Conservation (phyloP, 306 rosid genomes). For the Quercus alba region DNA sequence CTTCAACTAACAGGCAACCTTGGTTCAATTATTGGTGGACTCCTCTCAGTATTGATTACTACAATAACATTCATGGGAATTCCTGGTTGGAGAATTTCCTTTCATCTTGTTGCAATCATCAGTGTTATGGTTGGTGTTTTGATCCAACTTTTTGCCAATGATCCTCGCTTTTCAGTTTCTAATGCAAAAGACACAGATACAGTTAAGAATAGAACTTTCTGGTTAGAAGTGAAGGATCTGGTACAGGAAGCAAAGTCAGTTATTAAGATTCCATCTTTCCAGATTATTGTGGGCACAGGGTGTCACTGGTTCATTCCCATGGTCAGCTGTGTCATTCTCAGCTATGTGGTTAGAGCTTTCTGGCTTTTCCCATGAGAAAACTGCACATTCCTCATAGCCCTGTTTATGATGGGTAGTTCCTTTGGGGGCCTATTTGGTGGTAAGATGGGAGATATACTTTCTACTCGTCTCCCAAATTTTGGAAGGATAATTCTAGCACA, state of each 20-base stretch:
- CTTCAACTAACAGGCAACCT: slow-evolving; percentile 82
- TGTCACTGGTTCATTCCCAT: slow-evolving; percentile 85
- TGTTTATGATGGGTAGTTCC: slow-evolving; percentile 68
- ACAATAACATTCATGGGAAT: slow-evolving; percentile 72
- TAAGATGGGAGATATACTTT: slow-evolving; percentile 76
- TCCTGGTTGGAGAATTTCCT: slow-evolving; percentile 91
- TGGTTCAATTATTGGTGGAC: slow-evolving; percentile 84
- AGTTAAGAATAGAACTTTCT: slow-evolving; percentile 37
- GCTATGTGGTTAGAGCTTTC: slow-evolving; percentile 96
- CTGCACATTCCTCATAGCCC: slow-evolving; percentile 69
- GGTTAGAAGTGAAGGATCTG: slow-evolving; percentile 64
- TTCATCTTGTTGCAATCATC: slow-evolving; percentile 74
- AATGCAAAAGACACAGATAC: slow-evolving; percentile 22
- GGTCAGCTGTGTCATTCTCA: slow-evolving; percentile 85
- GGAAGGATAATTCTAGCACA: slow-evolving; percentile 88
- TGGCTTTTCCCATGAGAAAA: slow-evolving; percentile 72
- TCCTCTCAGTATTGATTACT: slow-evolving; percentile 69
- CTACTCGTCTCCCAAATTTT: slow-evolving; percentile 57
- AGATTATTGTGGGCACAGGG: slow-evolving; percentile 89
- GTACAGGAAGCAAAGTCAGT: slow-evolving; percentile 65
- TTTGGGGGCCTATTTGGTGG: slow-evolving; percentile 90
- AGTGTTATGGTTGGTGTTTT: slow-evolving; percentile 68
- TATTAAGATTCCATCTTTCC: slow-evolving; percentile 69
- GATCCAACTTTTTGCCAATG: slow-evolving; percentile 66
- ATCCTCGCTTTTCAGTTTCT: slow-evolving; percentile 59